Base-by-base conservation (phyloP, 2,329 filamentous ascomycete genomes). In the Cladosporium sp. region DNA sequence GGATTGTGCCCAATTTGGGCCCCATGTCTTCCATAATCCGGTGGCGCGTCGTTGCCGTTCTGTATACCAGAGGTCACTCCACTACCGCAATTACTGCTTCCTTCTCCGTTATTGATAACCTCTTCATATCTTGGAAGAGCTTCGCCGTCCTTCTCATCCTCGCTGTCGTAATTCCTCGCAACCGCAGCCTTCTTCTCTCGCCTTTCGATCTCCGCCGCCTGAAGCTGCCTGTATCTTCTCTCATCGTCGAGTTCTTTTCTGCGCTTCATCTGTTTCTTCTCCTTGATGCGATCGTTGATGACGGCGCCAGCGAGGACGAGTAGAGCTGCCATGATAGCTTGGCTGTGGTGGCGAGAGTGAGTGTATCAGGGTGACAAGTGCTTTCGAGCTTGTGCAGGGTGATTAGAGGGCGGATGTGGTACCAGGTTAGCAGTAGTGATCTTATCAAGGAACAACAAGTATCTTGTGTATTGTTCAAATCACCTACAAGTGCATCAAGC, bases 241-340 rank as follows among this genome's bases (percentile, higher is more conserved):
- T 55, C 52, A 5, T 36, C 20, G 8, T 47, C 40, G 8, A 45
- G 32, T 15, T 13, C 34, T 20, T 47, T 55, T 47, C 40, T 55
- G 19, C 58, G 58, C 40, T 64, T 65, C 39, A 50, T 52, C 28
- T 65, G 58, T 47, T 64, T 64, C 56, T 56, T 64, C 52, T 64
- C 58, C 24, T 63, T 58, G n/a, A 65, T 52, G 5, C 60, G 47
- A 19, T 68, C 61, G 32, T 62, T 60, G 17, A 69, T 56, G 37
- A 61, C 60, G 10, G 63, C 52, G 6, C 58, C 61, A 7, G 58
- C 65, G 6, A 61, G 45, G n/a, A 70, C 63, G 19, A 70, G 36
- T 4, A 65, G 55, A 13, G 62, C 60, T 5, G 66, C 66, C 66
- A 69, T 69, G 15, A 19, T 37, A 6, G 12, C 5, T 6, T 35